Evolutionary conservation across 1,284 basidiomycete species (phyloP), one percentile per base, ranked within the genome.

Genomic region (Ustilago bromivora): DNA sequence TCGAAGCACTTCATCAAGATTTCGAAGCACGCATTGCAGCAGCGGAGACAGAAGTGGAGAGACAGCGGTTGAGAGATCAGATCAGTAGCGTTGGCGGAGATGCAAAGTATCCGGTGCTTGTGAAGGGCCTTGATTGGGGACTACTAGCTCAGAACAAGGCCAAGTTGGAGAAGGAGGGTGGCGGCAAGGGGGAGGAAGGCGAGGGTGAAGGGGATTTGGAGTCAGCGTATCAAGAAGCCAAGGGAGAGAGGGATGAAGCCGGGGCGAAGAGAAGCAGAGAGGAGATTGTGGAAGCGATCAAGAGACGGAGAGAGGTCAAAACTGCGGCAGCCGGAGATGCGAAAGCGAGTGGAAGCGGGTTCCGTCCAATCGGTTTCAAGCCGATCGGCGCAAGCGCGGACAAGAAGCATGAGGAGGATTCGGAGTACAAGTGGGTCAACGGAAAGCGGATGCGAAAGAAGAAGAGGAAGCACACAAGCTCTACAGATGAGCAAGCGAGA

Each of bases 121-220:
- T 95, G 47, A 96, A 94, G 81, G 93, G 95, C n/a, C 90, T 97
- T 38, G 95, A 97, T 83, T 90, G 92, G 83, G 91, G 93, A 0
- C 89, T 96, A 4, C 88, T 97, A 9, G 93, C 94, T 79, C 92
- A 94, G 81, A 91, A 93, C 77, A 93, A 91, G 86, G 92, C 93
- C 0, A 66, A 79, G 56, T 68, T 88, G n/a, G 88, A 89, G 10
- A 86, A 51, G 9, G 72, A 70, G 32, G 57, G 35, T 4, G 53
- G 43, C 10, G 68, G 47, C 4, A 51, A 4, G 0, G 40, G 12
- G 12, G 59, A 88, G 9, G 87, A 89, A 3, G 90, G 89, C 19
- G 90, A 91, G 62, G 91, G 92, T 11, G 92, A 92, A 67, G 92
- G 92, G 31, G 90, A 91, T 31, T 90, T 97, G 41, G 95, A 97